Base-by-base conservation (phyloP, 768 basidiomycete species). In the Cystobasidium tubakii region DNA sequence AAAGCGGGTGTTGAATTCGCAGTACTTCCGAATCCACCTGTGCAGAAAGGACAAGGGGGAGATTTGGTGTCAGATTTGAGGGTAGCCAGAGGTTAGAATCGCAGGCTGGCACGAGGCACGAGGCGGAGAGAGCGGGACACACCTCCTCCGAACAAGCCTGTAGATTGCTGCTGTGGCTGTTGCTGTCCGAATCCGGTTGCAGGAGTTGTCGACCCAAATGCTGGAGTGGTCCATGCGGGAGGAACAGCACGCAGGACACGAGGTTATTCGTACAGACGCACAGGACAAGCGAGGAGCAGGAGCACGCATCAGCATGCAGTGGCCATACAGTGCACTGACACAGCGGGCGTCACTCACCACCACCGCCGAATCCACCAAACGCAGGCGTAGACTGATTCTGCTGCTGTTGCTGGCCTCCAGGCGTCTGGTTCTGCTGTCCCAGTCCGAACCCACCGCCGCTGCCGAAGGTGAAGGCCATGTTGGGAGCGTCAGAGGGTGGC, bases 11-110 rank as follows among this genome's bases (percentile, higher is more conserved):
- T 66, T n/a, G 64, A 54, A 43, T 62, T 42, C 13, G 64, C 25
- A 12, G 34, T 66, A 1, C 72, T 43, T 34, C 76, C 77, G 25
- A 76, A 78, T 1, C 72, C 75, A 19, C 75, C 77, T 74, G 33
- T 0, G 13, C 9, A 57, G 54, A 23, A 31, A 15, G 57, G 9
- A 31, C 6, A 4, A 31, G 36, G 2, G 57, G 36, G 31, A 15
- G 31, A 21, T n/a, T 23, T 57, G 54, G 21, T 57, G 54, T 57
- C 54, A 57, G 54, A 9, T 42, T 42, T 42, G n/a, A n/a, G n/a
- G n/a, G n/a, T n/a, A n/a, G n/a, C n/a, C n/a, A n/a, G n/a, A n/a
- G n/a, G n/a, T n/a, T n/a, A n/a, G n/a, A n/a, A n/a, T n/a, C n/a
- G n/a, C n/a, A n/a, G n/a, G n/a, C n/a, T n/a, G n/a, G n/a, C n/a